Evolutionary conservation across 257 asterid species (phyloP).

Genomic region (Misopates orontium): DNA sequence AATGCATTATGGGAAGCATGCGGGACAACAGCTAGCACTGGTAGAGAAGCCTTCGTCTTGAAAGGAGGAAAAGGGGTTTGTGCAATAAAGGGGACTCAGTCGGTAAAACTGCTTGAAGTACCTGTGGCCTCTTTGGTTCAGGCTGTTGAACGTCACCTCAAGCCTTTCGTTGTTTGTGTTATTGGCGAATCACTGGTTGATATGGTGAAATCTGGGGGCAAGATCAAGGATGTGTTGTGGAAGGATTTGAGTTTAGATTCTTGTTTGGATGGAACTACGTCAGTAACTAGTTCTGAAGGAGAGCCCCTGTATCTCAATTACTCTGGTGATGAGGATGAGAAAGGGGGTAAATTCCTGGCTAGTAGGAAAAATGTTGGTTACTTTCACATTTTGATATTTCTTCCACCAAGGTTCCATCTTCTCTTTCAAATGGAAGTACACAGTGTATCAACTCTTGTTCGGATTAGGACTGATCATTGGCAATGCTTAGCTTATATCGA

Average conservation of each 20-base stretch:
- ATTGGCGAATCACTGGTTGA: constrained; percentile 72
- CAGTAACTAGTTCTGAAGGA: constrained; percentile 43
- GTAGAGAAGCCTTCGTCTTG: constrained; percentile 71
- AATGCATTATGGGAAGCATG: constrained; percentile 96
- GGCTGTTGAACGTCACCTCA: constrained; percentile 67
- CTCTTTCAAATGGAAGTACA: constrained; percentile 88
- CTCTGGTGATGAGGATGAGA: constrained; percentile 57
- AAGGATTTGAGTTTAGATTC: constrained; percentile 51
- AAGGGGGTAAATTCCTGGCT: constrained; percentile 32
- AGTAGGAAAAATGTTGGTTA: constrained; percentile 54
- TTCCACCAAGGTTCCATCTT: constrained; percentile 93
- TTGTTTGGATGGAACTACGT: constrained; percentile 34
- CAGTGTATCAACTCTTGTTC: constrained; percentile 68
- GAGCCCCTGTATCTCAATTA: constrained; percentile 83
- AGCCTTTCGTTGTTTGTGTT: constrained; percentile 81
- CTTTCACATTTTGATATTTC: constrained; percentile 74
- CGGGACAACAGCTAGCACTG: constrained; percentile 73
- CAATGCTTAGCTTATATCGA: constrained; percentile 95
- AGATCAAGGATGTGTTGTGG: constrained; percentile 59
- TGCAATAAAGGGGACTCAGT: constrained; percentile 80
- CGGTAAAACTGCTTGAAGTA: constrained; percentile 79
- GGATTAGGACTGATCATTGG: constrained; percentile 97
- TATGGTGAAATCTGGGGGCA: constrained; percentile 60
- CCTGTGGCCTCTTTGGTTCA: constrained; percentile 54
- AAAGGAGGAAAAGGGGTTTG: constrained; percentile 91